Conservation (phyloP, 768 basidiomycete genomes). For the Lactarius sp. region DNA sequence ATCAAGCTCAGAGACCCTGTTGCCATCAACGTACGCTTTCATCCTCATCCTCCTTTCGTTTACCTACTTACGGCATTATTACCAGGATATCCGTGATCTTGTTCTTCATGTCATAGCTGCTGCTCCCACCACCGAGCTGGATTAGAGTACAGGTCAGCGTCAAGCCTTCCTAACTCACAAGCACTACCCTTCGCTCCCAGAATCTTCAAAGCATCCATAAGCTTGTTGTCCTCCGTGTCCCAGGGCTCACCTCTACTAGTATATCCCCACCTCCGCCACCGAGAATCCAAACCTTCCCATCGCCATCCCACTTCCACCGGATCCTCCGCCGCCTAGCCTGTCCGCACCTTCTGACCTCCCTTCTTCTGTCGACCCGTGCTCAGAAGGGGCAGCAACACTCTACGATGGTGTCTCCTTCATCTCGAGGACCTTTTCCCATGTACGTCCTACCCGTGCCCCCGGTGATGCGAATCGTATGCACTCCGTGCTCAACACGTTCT, state of each 20-base stretch:
- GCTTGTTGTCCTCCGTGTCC: conserved; percentile 75
- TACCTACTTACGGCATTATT: no score
- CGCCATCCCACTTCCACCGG: conserved; percentile 39
- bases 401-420: no score
- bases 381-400: no score
- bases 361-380: no score
- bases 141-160: conserved; percentile 68
- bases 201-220: conserved; percentile 70
- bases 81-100: conserved; percentile 84
- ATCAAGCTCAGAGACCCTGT: conserved; percentile 65
- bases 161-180: not conserved
- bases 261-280: conserved; percentile 66
- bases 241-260: conserved; percentile 76
- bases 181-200: conserved; percentile 36
- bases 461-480: no score
- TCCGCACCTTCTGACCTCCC: no score
- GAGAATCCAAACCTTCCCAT: conserved; percentile 53
- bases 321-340: conserved; percentile 20
- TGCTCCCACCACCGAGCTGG: conserved; percentile 79
- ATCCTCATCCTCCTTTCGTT: no score
- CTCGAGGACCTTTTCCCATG: no score
- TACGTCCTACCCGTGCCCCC: no score
- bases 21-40: no score
- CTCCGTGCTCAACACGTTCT: no score
- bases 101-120: conserved; percentile 78